A percentile compares a stretch with the other conserved stretches of the same genome.
Evolutionary conservation across 2,329 filamentous ascomycete genomes (phyloP).

Genomic region (Rhytidhysteron rufulum): DNA sequence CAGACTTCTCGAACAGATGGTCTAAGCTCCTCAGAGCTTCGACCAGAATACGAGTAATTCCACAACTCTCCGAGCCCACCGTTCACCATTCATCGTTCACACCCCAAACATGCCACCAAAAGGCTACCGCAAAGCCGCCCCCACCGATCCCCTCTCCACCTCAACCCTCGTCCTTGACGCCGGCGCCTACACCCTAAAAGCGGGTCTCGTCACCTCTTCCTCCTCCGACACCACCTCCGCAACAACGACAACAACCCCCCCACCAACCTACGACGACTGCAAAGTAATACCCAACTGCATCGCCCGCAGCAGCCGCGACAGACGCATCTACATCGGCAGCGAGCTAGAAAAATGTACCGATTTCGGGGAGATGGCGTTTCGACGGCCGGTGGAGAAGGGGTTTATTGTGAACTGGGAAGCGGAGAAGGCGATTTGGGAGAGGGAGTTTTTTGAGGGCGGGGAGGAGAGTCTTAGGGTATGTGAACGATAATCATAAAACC

Average conservation of each 20-base stretch:
- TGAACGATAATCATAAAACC: slow-evolving; percentile 21
- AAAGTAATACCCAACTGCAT: slow-evolving; percentile 82
- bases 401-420: slow-evolving; percentile 96
- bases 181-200: slow-evolving; percentile 87
- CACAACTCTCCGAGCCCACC: neutral
- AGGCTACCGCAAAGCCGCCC: slow-evolving; percentile 23
- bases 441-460: slow-evolving; percentile 71
- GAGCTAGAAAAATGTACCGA: slow-evolving; percentile 78
- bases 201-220: slow-evolving; percentile 59
- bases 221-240: slow-evolving; percentile 25
- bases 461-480: slow-evolving; percentile 56
- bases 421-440: slow-evolving; percentile 93
- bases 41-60: too few species aligned
- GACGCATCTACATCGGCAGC: slow-evolving; percentile 73
- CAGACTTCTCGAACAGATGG: too few species aligned
- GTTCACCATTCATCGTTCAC: too few species aligned
- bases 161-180: slow-evolving; percentile 86
- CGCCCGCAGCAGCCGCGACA: slow-evolving; percentile 71
- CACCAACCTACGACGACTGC: slow-evolving; percentile 47
- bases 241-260: too few species aligned
- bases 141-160: slow-evolving; percentile 14
- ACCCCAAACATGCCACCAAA: slow-evolving; percentile 26
- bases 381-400: slow-evolving; percentile 88
- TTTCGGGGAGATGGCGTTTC: slow-evolving; percentile 83
- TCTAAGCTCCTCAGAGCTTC: too few species aligned